Conservation (phyloP, 768 basidiomycete species). For the Russula olivacea region DNA sequence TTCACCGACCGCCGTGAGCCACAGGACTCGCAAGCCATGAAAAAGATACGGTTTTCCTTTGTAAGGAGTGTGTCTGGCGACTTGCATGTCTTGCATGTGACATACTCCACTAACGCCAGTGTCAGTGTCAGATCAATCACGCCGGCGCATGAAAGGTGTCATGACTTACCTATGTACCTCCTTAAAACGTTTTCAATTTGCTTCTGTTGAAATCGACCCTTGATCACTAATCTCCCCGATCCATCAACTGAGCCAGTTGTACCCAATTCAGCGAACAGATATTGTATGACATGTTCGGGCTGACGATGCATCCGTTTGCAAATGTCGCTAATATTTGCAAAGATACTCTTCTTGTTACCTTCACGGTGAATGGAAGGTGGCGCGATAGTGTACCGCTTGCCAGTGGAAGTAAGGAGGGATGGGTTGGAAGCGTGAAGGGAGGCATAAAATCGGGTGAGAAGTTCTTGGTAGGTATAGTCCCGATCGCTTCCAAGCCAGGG, state of each 20-base stretch:
- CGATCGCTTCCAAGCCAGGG: slow-evolving; percentile 91
- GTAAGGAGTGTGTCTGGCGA: slow-evolving; percentile 94
- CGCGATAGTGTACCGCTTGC: slow-evolving; percentile 95
- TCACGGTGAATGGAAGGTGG: slow-evolving; percentile 92
- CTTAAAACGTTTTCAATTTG: slow-evolving; percentile 96
- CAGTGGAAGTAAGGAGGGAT: slow-evolving; percentile 72
- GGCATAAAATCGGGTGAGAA: slow-evolving; percentile 87
- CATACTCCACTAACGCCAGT: slow-evolving; percentile 75
- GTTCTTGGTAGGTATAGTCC: slow-evolving; percentile 96
- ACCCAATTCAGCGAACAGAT: slow-evolving; percentile 96
- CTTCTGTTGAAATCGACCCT: slow-evolving; percentile 97
- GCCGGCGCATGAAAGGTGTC: slow-evolving; percentile 6
- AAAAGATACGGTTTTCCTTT: slow-evolving; percentile 99
- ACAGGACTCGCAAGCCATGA: slow-evolving; percentile 91
- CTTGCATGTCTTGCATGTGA: slow-evolving; percentile 99
- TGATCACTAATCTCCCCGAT: slow-evolving; percentile 87
- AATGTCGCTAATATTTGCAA: slow-evolving; percentile 94
- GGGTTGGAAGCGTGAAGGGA: slow-evolving; percentile 93
- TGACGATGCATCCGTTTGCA: slow-evolving; percentile 98
- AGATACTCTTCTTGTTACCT: slow-evolving; percentile 96
- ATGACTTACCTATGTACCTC: slow-evolving; percentile 82
- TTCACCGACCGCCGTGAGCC: slow-evolving; percentile 89
- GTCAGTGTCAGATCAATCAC: slow-evolving; percentile 4
- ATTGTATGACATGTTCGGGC: slow-evolving; percentile 97
- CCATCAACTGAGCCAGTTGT: slow-evolving; percentile 96